These are phyloP conservation scores for Tetraselmis chui DNA, from an alignment of 139 green algal species.

Conservation along the genomic window DNA sequence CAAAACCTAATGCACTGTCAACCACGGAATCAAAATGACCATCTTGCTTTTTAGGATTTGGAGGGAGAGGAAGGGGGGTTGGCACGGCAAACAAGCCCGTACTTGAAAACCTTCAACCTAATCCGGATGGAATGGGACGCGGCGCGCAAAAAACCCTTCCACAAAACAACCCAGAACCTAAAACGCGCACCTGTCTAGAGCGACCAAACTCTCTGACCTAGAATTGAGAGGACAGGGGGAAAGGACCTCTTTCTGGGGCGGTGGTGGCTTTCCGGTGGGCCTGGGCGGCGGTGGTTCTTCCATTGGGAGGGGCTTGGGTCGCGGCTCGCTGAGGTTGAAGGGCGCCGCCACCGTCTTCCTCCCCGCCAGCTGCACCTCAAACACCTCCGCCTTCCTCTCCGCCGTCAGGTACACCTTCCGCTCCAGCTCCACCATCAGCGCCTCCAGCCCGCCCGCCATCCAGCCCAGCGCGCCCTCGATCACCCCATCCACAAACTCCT, in stretches of 20 bases:
- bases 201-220: too few relatives aligned
- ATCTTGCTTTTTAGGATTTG: too few relatives aligned
- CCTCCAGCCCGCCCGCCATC: slow-evolving; percentile 18
- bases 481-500: slow-evolving; percentile 21
- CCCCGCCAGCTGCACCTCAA: slow-evolving; percentile 17
- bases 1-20: too few relatives aligned
- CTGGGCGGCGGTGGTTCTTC: slow-evolving; percentile 33
- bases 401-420: slow-evolving; percentile 42
- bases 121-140: too few relatives aligned
- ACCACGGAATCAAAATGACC: too few relatives aligned
- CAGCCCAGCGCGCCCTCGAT: slow-evolving; percentile 29
- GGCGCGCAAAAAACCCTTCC: too few relatives aligned
- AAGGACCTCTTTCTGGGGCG: slow-evolving; percentile 2
- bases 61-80: too few relatives aligned
- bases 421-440: slow-evolving; percentile 40
- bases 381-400: slow-evolving; percentile 9
- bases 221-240: too few relatives aligned
- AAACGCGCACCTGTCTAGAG: too few relatives aligned
- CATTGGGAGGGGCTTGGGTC: slow-evolving; percentile 50
- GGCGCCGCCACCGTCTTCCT: slow-evolving; percentile 35
- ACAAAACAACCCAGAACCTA: too few relatives aligned
- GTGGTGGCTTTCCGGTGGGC: slow-evolving; percentile 26
- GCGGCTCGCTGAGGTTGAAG: slow-evolving; percentile 58
- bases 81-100: too few relatives aligned
- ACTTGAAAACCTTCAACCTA: too few relatives aligned